Percentiles rank a stretch among this genome's conserved stretches.
These are phyloP conservation scores for Paxillus ammoniavirescens DNA, from an alignment of 768 basidiomycete species.

Conservation along the genomic window DNA sequence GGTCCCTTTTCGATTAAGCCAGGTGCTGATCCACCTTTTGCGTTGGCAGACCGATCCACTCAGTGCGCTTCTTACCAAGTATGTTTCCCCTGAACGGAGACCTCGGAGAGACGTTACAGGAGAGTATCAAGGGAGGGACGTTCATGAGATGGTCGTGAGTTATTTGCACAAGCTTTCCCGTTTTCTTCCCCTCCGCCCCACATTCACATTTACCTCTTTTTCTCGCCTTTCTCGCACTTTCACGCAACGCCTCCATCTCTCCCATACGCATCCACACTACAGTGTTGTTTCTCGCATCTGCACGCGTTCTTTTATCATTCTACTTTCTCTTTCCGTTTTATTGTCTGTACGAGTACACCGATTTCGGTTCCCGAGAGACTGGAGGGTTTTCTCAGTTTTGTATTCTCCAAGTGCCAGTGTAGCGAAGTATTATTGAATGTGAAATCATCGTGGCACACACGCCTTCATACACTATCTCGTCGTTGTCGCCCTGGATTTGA, in stretches of 20 bases:
- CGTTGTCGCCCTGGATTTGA: neutral
- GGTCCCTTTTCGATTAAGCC: neutral
- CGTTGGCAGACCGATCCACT: constrained; percentile 72
- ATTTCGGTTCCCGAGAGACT: constrained; percentile 2
- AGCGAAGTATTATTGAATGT: constrained; percentile 21
- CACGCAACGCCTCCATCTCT: constrained; percentile 4
- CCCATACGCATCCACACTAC: constrained; percentile 13
- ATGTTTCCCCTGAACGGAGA: constrained; percentile 75
- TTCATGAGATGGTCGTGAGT: constrained; percentile 80
- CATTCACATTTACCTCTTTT: constrained; percentile 8
- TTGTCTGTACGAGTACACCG: constrained; percentile 24
- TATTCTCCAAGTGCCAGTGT: constrained; percentile 14
- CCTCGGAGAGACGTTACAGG: constrained; percentile 72
- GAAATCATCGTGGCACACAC: neutral
- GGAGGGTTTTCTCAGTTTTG: constrained; percentile 18
- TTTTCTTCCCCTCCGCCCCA: constrained; percentile 7
- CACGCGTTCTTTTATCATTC: constrained; percentile 17
- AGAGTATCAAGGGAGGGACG: constrained; percentile 69
- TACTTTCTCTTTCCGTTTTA: constrained; percentile 15
- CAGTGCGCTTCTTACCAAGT: constrained; percentile 78
- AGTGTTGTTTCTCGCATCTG: constrained; percentile 21
- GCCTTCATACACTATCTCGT: neutral
- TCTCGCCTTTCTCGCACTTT: constrained; percentile 12
- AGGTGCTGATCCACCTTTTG: constrained; percentile 1
- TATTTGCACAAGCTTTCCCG: constrained; percentile 12